Evolutionary conservation across 1,139 yeast species (phyloP).

Genomic region (Petasospora rhodanensis): DNA sequence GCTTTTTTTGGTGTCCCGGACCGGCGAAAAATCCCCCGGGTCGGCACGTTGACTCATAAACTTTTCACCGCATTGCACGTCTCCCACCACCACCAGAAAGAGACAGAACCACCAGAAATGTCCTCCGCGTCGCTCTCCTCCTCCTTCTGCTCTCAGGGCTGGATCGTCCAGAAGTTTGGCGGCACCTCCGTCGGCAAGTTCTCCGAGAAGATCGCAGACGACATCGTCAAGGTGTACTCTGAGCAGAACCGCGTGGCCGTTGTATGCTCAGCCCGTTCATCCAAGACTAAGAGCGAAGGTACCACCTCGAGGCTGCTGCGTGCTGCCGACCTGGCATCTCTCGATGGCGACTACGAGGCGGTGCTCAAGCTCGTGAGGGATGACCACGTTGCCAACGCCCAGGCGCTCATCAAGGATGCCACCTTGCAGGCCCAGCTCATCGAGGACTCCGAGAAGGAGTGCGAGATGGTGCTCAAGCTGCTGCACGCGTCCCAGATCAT

Average conservation of each 20-base stretch:
- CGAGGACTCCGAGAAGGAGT: slow-evolving; percentile 55
- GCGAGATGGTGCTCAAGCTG: slow-evolving; percentile 62
- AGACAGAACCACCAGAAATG: slow-evolving; percentile 11
- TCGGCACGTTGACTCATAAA: background rate
- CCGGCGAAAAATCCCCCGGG: too few relatives aligned
- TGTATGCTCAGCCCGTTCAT: slow-evolving; percentile 93
- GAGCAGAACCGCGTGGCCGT: slow-evolving; percentile 74
- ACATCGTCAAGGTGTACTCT: slow-evolving; percentile 68
- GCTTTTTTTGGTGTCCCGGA: too few relatives aligned
- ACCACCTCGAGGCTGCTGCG: slow-evolving; percentile 80
- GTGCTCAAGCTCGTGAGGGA: slow-evolving; percentile 60
- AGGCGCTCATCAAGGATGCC: slow-evolving; percentile 41
- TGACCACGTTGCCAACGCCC: slow-evolving; percentile 81
- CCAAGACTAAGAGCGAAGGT: slow-evolving; percentile 88
- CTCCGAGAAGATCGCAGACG: slow-evolving; percentile 77
- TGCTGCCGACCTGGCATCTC: slow-evolving; percentile 75
- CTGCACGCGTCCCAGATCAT: slow-evolving; percentile 84
- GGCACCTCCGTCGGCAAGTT: slow-evolving; percentile 98
- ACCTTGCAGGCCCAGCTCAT: slow-evolving; percentile 46
- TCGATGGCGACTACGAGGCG: slow-evolving; percentile 42
- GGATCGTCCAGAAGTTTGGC: slow-evolving; percentile 95
- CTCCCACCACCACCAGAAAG: background rate
- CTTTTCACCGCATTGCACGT: background rate
- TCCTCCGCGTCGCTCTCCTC: slow-evolving; percentile 23
- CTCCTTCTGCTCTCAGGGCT: slow-evolving; percentile 29